A percentile compares a stretch with the other conserved stretches of the same genome.
These are phyloP conservation scores for Aspergillus udagawae DNA, from an alignment of 2,329 filamentous ascomycete genomes.

Conservation along the genomic window DNA sequence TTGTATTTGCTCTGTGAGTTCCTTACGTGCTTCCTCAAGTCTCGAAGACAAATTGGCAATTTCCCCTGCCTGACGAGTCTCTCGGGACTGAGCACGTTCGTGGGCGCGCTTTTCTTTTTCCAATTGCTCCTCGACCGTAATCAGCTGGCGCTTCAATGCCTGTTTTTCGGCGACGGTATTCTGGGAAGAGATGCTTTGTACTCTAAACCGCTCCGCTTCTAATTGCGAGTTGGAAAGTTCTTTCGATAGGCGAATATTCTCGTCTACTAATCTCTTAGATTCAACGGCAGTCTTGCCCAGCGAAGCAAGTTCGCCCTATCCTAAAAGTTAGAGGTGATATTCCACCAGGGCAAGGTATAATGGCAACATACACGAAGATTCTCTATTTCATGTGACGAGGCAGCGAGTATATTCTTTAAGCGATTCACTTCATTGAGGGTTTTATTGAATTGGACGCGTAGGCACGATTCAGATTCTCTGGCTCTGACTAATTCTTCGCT, in stretches of 20 bases:
- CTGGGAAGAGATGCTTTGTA: slow-evolving; percentile 60
- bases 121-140: slow-evolving; percentile 72
- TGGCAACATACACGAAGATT: slow-evolving; percentile 49
- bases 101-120: slow-evolving; percentile 74
- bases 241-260: slow-evolving; percentile 59
- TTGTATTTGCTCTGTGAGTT: slow-evolving; percentile 49
- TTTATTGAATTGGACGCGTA: slow-evolving; percentile 47
- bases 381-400: slow-evolving; percentile 52
- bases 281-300: slow-evolving; percentile 65
- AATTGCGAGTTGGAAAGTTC: slow-evolving; percentile 57
- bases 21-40: slow-evolving; percentile 46
- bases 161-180: slow-evolving; percentile 73
- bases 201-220: slow-evolving; percentile 59
- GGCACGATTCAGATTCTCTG: slow-evolving; percentile 39
- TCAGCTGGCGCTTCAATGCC: slow-evolving; percentile 71
- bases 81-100: slow-evolving; percentile 50
- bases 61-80: slow-evolving; percentile 36
- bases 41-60: slow-evolving; percentile 38
- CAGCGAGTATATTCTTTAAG: slow-evolving; percentile 36
- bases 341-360: not conserved
- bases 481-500: slow-evolving; percentile 53
- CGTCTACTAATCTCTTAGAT: slow-evolving; percentile 64
- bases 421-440: slow-evolving; percentile 44
- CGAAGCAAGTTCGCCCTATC: slow-evolving; percentile 66
- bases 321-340: slow-evolving; percentile 15